Evolutionary conservation across 306 rosid genomes (phyloP).

Genomic region (Neltuma alba): DNA sequence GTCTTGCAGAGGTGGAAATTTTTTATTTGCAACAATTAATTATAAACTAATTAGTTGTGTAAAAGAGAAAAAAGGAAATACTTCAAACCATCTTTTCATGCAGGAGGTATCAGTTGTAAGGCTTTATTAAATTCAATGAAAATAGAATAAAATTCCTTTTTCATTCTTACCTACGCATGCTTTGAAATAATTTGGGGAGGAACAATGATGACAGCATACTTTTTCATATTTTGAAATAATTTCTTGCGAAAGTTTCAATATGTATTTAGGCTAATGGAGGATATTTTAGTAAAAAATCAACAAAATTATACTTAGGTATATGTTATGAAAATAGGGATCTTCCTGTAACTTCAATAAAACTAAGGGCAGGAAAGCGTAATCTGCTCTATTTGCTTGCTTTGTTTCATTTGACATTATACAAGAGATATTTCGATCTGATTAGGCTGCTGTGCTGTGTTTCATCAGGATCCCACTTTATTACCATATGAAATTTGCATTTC

Average conservation of each 20-base stretch:
- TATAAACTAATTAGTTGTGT: neutral
- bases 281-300: neutral
- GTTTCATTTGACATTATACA: slow-evolving; percentile 22
- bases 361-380: neutral
- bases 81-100: neutral
- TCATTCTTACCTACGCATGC: neutral
- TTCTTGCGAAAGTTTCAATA: neutral
- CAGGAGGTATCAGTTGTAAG: neutral
- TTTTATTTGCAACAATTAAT: neutral
- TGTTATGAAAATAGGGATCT: neutral
- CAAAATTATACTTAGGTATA: neutral
- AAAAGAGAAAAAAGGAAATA: neutral
- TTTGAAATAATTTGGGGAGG: neutral
- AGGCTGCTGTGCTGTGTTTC: neutral
- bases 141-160: neutral
- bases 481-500: slow-evolving; percentile 66
- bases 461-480: slow-evolving; percentile 65
- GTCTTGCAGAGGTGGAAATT: neutral
- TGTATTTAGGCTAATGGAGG: neutral
- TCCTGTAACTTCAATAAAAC: neutral
- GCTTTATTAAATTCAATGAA: neutral
- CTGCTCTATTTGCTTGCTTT: neutral
- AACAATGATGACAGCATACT: too few species aligned
- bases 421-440: slow-evolving; percentile 34
- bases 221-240: too few species aligned